Evolutionary conservation across 2,329 filamentous ascomycete species (phyloP).

Genomic region (Scedosporium minutisporum): DNA sequence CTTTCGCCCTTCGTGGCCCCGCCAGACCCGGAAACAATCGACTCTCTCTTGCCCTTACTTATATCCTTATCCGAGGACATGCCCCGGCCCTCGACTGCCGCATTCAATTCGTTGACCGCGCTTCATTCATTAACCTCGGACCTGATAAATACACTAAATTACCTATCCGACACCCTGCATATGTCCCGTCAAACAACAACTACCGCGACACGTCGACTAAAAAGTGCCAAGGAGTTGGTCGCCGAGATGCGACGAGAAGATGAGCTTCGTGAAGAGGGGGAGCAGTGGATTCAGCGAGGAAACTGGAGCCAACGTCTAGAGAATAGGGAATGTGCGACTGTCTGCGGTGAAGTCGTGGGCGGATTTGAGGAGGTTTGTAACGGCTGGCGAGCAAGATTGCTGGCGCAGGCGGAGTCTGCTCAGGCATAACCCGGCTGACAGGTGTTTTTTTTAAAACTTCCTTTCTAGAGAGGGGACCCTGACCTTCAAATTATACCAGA

Average conservation of each 20-base stretch:
- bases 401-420: conserved; percentile 50
- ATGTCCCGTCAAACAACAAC: conserved; percentile 86
- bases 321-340: conserved; percentile 69
- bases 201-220: conserved; percentile 68
- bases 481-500: too few species aligned
- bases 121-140: conserved; percentile 64
- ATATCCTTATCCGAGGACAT: conserved; percentile 55
- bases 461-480: background rate
- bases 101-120: conserved; percentile 56
- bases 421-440: conserved; percentile 20
- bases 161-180: conserved; percentile 83
- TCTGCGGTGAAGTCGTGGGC: conserved; percentile 79
- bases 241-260: conserved; percentile 76
- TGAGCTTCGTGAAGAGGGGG: conserved; percentile 72
- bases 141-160: conserved; percentile 69
- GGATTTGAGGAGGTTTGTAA: conserved; percentile 91
- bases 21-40: conserved; percentile 54
- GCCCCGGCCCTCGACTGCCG: conserved; percentile 52
- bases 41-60: conserved; percentile 60
- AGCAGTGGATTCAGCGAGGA: conserved; percentile 69
- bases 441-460: background rate
- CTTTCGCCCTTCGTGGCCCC: conserved; percentile 58
- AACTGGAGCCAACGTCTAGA: conserved; percentile 73
- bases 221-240: conserved; percentile 75
- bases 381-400: conserved; percentile 67